phyloP scores from a whole-genome alignment of 768 basidiomycete species.

The Lactarius pseudohatsudake region DNA sequence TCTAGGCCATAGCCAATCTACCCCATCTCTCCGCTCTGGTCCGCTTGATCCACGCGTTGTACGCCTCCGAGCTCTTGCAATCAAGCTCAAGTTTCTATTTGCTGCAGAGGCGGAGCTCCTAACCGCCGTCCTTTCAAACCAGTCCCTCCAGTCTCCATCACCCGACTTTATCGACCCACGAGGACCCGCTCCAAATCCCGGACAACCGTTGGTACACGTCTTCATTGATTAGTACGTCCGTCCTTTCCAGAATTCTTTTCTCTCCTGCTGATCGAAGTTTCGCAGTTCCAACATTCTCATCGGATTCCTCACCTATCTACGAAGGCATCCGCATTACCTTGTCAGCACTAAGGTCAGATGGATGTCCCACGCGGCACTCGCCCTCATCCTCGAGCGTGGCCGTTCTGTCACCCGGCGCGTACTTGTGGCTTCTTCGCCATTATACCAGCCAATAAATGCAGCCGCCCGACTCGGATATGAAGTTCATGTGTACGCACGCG shows the following conservation, averaged over 20 bases:
- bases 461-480: slow-evolving; percentile 76
- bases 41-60: slow-evolving; percentile 49
- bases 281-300: slow-evolving; percentile 84
- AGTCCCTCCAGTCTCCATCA: slow-evolving; percentile 30
- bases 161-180: slow-evolving; percentile 40
- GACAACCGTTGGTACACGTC: slow-evolving; percentile 39
- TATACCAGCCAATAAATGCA: slow-evolving; percentile 78
- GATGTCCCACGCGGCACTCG: slow-evolving; percentile 75
- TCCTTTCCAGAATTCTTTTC: slow-evolving; percentile 17
- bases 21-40: slow-evolving; percentile 43
- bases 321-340: slow-evolving; percentile 48
- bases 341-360: slow-evolving; percentile 43
- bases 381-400: slow-evolving; percentile 79
- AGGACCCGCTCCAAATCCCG: slow-evolving; percentile 36
- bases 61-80: slow-evolving; percentile 54
- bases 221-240: slow-evolving; percentile 61
- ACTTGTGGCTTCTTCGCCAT: slow-evolving; percentile 76
- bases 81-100: slow-evolving; percentile 55
- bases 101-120: slow-evolving; percentile 47
- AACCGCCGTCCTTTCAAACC: slow-evolving; percentile 34
- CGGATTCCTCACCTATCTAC: slow-evolving; percentile 71
- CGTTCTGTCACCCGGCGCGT: slow-evolving; percentile 72
- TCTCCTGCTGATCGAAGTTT: not conserved
- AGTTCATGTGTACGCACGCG: slow-evolving; percentile 65
- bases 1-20: slow-evolving; percentile 48